Conservation (phyloP, 179 eudicot genomes). For the Drosera spatulata region DNA sequence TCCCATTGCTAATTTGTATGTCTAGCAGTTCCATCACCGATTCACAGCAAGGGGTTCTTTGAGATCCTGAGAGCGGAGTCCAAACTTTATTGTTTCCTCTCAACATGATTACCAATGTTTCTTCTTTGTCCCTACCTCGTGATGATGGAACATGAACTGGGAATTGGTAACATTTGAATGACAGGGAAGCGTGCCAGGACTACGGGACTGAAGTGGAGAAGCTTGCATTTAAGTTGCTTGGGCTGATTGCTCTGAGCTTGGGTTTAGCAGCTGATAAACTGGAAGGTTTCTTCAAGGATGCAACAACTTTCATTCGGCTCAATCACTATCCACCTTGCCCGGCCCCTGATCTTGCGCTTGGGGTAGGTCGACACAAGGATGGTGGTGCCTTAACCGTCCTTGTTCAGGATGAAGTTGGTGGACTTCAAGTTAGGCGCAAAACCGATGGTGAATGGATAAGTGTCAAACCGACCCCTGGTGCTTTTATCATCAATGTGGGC, state of each 20-base stretch:
- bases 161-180: background rate
- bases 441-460: constrained; percentile 36
- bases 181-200: too few species aligned
- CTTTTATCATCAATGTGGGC: constrained; percentile 29
- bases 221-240: too few species aligned
- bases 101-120: too few species aligned
- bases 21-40: too few species aligned
- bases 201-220: too few species aligned
- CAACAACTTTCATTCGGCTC: constrained; percentile 22
- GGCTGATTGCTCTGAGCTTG: too few species aligned
- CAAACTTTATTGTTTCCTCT: too few species aligned
- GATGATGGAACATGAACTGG: too few species aligned
- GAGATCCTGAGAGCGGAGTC: too few species aligned
- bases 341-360: constrained; percentile 31
- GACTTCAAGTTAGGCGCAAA: constrained; percentile 36
- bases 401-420: constrained; percentile 36
- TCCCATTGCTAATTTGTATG: too few species aligned
- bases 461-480: constrained; percentile 27
- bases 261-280: background rate
- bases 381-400: constrained; percentile 33
- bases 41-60: too few species aligned
- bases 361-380: constrained; percentile 38
- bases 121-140: too few species aligned
- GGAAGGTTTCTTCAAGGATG: constrained; percentile 19
- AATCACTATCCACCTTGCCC: constrained; percentile 40